Percentiles rank a stretch among this genome's conserved stretches.
These are phyloP conservation scores for Leptomonas seymouri DNA, from an alignment of 208 protist genomes.

Conservation along the genomic window DNA sequence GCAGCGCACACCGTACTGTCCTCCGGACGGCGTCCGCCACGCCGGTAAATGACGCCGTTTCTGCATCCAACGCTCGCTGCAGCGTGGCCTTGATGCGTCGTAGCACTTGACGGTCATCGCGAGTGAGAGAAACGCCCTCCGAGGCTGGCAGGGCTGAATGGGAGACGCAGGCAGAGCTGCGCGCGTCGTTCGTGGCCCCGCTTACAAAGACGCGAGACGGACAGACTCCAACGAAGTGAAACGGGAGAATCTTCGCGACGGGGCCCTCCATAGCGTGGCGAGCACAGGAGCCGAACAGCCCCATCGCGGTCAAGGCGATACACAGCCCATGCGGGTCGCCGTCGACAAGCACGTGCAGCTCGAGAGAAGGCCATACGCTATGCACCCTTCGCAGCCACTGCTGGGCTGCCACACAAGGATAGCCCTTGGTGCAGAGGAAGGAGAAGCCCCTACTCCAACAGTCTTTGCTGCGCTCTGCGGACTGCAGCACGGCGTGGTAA, in stretches of 20 bases:
- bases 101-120: conserved; percentile 14
- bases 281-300: conserved; percentile 15
- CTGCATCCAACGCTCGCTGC: conserved; percentile 1
- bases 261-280: background rate
- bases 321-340: conserved; percentile 81
- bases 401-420: conserved; percentile 73
- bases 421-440: conserved; percentile 80
- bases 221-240: conserved; percentile 25
- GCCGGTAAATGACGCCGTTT: background rate
- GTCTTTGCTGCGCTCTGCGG: background rate
- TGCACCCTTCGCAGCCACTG: conserved; percentile 54
- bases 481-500: conserved; percentile 43
- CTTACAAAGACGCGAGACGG: conserved; percentile 14
- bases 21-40: background rate
- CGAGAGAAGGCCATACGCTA: conserved; percentile 40
- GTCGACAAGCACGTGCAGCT: conserved; percentile 69
- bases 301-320: conserved; percentile 73
- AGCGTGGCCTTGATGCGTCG: conserved; percentile 9
- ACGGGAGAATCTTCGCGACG: conserved; percentile 11
- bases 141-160: conserved; percentile 1
- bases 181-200: background rate
- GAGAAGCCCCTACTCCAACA: conserved; percentile 1
- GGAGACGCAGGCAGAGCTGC: background rate
- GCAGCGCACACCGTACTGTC: conserved; percentile 28
- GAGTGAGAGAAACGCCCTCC: background rate